These are phyloP conservation scores for Berberis thunbergii DNA, from an alignment of 164 flowering plant species.

Conservation along the genomic window DNA sequence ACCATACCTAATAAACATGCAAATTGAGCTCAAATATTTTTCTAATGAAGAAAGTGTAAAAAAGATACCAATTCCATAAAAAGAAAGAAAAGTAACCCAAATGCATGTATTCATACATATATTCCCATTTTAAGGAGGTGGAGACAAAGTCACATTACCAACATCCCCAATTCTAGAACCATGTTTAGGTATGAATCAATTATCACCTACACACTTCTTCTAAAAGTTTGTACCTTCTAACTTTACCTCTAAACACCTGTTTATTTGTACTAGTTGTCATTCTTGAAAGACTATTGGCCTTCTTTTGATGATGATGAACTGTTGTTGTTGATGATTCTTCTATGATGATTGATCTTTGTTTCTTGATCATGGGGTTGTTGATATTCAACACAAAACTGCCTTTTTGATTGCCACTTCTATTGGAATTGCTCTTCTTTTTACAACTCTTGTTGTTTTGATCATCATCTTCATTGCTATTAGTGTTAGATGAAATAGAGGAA, in stretches of 20 bases:
- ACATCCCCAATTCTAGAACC: neutral
- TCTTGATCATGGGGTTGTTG: slow-evolving; percentile 7
- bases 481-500: slow-evolving; percentile 1
- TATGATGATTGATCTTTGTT: neutral
- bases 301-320: slow-evolving; percentile 1
- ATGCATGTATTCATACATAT: too few species aligned
- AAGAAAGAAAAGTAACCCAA: too few species aligned
- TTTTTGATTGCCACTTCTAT: neutral
- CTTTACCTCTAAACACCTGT: slow-evolving; percentile 20
- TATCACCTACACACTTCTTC: slow-evolving; percentile 23
- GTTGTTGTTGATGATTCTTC: slow-evolving; percentile 1
- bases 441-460: neutral
- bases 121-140: neutral
- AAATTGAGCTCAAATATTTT: too few species aligned
- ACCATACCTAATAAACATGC: too few species aligned
- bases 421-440: too few species aligned
- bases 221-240: slow-evolving; percentile 25
- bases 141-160: neutral
- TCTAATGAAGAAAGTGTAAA: too few species aligned
- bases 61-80: too few species aligned
- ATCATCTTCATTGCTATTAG: neutral
- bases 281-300: neutral
- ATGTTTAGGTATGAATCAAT: neutral
- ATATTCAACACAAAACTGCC: slow-evolving; percentile 1
- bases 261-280: neutral